Base-by-base conservation (phyloP, 2,329 filamentous ascomycete species). In the Cladophialophora carrionii region DNA sequence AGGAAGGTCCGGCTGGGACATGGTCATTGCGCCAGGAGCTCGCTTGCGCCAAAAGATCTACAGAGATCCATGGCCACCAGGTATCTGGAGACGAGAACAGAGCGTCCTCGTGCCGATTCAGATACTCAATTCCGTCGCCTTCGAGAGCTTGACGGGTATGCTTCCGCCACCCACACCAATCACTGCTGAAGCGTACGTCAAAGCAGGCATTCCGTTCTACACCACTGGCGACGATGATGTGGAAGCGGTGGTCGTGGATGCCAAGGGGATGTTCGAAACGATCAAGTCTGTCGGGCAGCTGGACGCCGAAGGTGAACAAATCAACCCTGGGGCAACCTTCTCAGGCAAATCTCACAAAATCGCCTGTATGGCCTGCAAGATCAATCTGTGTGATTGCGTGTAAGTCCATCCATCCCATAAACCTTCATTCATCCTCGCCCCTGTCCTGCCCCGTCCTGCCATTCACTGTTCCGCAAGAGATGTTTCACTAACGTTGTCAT, bases 21-120 rank as follows among this genome's bases (percentile, higher is more conserved):
- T 59, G 57, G 43, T 41, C 2, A 51, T 59, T 14, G 57, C 41
- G 6, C 41, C 41, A 5, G 57, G 57, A 9, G 57, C 37, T 9
- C 46, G n/a, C 1, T 31, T 59, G 17, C 14, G 29, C 14, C 56
- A 59, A 24, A 7, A 8, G 20, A 34, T 59, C 24, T 14, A 48
- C 9, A 22, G 26, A 10, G 57, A 59, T 14, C 1, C 4, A 6
- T 22, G 41, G 41, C 26, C 41, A 3, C 20, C 14, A 49, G 41
- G n/a, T 14, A 32, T 8, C 9, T 59, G 43, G 57, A 14, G 31
- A 7, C 12, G 14, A 22, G n/a, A 17, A 37, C 24, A 8, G 12
- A 46, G 32, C 14, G 12, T 26, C 24, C 22, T 29, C n/a, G 24
- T 57, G 32, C 20, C 41, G 3, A 29, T 57, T 4, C 55, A 57